These are phyloP conservation scores for Cryphonectria naterciae DNA, from an alignment of 2,329 filamentous ascomycete species.

Conservation along the genomic window DNA sequence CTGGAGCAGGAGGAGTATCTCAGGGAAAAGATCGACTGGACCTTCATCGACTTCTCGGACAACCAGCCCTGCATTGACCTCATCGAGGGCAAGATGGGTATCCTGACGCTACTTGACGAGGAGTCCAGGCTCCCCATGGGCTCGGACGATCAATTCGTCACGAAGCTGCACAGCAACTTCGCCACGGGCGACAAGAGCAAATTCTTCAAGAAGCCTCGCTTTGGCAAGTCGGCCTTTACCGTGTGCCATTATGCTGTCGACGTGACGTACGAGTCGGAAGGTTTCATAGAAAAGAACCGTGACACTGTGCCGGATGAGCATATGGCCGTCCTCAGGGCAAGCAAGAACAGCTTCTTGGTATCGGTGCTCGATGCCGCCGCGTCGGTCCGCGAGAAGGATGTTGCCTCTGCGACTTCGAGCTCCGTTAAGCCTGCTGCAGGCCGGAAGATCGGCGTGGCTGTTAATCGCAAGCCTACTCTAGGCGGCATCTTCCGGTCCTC, in stretches of 20 bases:
- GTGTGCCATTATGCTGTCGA: constrained; percentile 98
- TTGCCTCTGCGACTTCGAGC: constrained; percentile 64
- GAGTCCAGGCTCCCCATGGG: constrained; percentile 97
- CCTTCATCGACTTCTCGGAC: constrained; percentile 98
- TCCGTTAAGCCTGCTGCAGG: constrained; percentile 81
- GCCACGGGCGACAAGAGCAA: constrained; percentile 80
- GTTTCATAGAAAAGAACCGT: constrained; percentile 99
- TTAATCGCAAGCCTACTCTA: constrained; percentile 94
- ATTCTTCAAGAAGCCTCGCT: constrained; percentile 98
- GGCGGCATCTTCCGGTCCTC: constrained; percentile 99
- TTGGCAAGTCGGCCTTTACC: constrained; percentile 96
- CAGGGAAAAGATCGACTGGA: constrained; percentile 97
- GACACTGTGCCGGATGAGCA: constrained; percentile 99
- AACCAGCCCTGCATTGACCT: constrained; percentile 99
- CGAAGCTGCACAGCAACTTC: constrained; percentile 94
- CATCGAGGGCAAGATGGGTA: constrained; percentile 95
- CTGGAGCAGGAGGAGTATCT: constrained; percentile 98
- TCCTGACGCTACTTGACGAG: constrained; percentile 90
- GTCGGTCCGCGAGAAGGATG: constrained; percentile 87
- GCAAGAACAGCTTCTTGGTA: constrained; percentile 81
- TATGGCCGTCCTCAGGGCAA: constrained; percentile 86
- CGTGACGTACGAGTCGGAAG: constrained; percentile 97
- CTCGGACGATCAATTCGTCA: constrained; percentile 95
- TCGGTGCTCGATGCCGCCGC: constrained; percentile 85
- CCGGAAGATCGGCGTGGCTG: constrained; percentile 86